A percentile compares a stretch with the other conserved stretches of the same genome.
Evolutionary conservation across 2,329 filamentous ascomycete genomes (phyloP).

Genomic region (Pleurostoma richardsiae): DNA sequence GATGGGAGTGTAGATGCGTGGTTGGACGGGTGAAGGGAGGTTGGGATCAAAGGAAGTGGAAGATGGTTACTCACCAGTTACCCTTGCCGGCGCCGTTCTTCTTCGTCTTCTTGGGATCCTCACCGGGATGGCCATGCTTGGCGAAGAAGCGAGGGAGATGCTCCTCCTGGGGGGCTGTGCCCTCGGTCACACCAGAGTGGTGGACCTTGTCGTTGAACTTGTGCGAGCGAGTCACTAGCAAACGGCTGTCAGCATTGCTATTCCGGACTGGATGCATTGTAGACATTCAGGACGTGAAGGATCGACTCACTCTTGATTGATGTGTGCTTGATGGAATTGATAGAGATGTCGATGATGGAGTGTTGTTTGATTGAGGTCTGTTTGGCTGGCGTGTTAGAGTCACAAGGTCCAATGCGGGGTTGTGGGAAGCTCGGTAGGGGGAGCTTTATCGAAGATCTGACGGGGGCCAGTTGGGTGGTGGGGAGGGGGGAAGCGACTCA

Average conservation of each 20-base stretch:
- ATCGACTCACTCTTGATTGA: conserved; percentile 3
- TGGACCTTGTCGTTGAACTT: conserved; percentile 95
- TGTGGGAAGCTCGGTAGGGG: neutral
- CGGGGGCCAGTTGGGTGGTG: too few relatives aligned
- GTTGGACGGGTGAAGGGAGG: conserved; percentile 5
- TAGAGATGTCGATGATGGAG: neutral
- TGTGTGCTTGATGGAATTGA: neutral
- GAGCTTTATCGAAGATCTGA: neutral
- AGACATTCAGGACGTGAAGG: too few relatives aligned
- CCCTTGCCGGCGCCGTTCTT: conserved; percentile 91
- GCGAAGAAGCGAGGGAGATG: conserved; percentile 88
- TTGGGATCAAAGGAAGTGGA: neutral
- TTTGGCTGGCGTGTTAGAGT: neutral
- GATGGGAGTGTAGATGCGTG: neutral
- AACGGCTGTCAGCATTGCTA: neutral
- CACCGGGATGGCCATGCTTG: conserved; percentile 75
- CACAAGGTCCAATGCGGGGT: neutral
- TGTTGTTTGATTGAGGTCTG: neutral
- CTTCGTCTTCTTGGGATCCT: conserved; percentile 90
- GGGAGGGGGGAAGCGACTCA: too few relatives aligned
- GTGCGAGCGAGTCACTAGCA: conserved; percentile 93
- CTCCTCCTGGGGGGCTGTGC: conserved; percentile 63
- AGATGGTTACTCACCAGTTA: conserved; percentile 69
- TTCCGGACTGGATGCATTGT: too few relatives aligned
- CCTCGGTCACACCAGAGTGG: conserved; percentile 65